phyloP scores from a whole-genome alignment of 768 basidiomycete species.

The Tephrocybe sp. region DNA sequence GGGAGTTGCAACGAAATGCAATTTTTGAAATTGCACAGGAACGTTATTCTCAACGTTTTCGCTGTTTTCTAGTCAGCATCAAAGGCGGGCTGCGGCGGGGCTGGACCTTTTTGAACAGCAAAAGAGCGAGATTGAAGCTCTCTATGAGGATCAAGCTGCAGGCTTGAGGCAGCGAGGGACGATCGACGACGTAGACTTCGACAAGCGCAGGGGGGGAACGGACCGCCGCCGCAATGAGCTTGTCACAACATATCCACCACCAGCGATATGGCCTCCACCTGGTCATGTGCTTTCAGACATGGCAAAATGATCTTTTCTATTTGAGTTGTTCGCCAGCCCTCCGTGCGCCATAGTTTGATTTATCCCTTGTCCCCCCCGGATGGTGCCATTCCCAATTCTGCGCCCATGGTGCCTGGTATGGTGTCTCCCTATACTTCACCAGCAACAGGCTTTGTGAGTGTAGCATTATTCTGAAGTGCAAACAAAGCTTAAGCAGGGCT shows the following conservation, averaged over 20 bases:
- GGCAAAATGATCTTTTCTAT: no score
- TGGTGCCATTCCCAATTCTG: no score
- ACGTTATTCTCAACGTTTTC: background rate
- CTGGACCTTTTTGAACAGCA: background rate
- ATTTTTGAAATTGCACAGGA: background rate
- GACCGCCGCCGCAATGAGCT: conserved; percentile 1
- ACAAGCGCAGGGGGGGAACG: background rate
- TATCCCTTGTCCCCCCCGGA: no score
- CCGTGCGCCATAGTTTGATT: no score
- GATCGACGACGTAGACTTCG: background rate
- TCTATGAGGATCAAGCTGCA: background rate
- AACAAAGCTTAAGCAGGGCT: no score
- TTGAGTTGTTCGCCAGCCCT: no score
- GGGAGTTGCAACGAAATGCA: background rate
- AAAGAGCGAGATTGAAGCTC: background rate
- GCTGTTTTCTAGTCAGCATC: background rate
- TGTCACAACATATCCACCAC: background rate
- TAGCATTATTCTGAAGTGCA: background rate
- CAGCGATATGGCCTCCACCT: no score
- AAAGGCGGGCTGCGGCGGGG: conserved; percentile 4
- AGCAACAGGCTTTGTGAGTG: conserved; percentile 5
- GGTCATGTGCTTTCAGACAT: no score
- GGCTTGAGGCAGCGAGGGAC: background rate
- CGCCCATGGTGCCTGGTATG: no score
- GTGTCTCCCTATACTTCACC: background rate